Conservation (phyloP, 257 asterid genomes). For the Solanum lycopersicoides region DNA sequence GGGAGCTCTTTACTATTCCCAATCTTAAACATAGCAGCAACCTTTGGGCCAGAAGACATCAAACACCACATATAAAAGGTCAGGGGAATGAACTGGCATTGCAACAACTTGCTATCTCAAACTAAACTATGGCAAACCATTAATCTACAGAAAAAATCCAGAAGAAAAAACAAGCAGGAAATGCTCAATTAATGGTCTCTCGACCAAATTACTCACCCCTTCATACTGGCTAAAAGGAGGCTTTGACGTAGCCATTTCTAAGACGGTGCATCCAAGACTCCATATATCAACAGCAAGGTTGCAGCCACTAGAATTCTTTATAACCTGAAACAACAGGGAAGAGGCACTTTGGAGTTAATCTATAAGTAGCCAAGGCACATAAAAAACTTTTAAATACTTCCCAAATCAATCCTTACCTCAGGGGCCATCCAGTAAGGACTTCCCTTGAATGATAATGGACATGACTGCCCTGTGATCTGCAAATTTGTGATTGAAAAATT, state of each 20-base stretch:
- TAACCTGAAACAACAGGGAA: constrained; percentile 31
- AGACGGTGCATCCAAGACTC: constrained; percentile 99
- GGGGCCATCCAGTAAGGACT: constrained; percentile 97
- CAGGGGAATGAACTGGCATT: neutral
- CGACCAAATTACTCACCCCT: constrained; percentile 58
- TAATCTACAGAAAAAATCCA: neutral
- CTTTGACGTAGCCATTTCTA: constrained; percentile 97
- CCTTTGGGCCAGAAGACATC: constrained; percentile 36
- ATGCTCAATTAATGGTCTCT: neutral
- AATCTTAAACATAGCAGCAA: constrained; percentile 61
- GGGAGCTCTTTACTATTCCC: constrained; percentile 67
- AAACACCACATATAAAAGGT: constrained; percentile 3
- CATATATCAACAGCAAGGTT: constrained; percentile 97
- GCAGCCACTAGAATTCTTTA: constrained; percentile 82
- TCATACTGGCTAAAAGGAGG: constrained; percentile 99
- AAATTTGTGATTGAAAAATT: neutral
- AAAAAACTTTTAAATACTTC: neutral
- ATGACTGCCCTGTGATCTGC: constrained; percentile 86
- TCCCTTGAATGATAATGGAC: constrained; percentile 52
- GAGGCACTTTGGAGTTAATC: neutral
- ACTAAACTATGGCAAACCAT: neutral
- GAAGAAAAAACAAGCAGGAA: neutral
- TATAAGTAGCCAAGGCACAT: neutral
- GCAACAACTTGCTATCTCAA: neutral
- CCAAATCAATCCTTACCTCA: constrained; percentile 41